Conservation (phyloP, 1,139 yeast species). For the Geotrichum histeridarum region DNA sequence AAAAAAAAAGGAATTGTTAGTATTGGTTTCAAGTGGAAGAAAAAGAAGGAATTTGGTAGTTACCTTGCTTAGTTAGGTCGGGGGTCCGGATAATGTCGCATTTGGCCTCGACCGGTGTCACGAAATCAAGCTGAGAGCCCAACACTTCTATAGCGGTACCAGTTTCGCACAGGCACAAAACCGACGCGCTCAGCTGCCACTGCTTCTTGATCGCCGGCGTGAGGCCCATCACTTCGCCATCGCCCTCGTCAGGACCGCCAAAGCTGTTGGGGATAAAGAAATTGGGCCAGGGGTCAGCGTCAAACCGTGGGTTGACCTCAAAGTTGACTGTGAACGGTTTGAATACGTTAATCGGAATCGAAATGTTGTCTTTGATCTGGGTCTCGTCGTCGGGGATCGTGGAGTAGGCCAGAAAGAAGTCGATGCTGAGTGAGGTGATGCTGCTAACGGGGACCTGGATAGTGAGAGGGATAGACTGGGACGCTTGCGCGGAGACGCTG, state of each 20-base stretch:
- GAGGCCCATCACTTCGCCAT: slow-evolving; percentile 12
- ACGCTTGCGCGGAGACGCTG: not conserved
- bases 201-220: slow-evolving; percentile 19
- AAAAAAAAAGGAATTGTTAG: no score
- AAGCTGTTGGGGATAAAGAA: slow-evolving; percentile 32
- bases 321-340: slow-evolving; percentile 36
- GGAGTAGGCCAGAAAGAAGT: slow-evolving; percentile 28
- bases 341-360: slow-evolving; percentile 29
- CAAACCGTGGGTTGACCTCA: slow-evolving; percentile 33
- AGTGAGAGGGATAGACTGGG: slow-evolving; percentile 17
- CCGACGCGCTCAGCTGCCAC: slow-evolving; percentile 14
- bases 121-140: slow-evolving; percentile 24
- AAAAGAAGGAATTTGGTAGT: no score
- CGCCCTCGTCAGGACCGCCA: slow-evolving; percentile 12
- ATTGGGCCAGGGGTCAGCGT: slow-evolving; percentile 36
- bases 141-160: slow-evolving; percentile 26
- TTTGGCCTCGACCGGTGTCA: slow-evolving; percentile 19
- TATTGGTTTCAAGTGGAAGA: no score
- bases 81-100: slow-evolving; percentile 23
- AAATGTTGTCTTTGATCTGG: slow-evolving; percentile 28
- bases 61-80: slow-evolving; percentile 9
- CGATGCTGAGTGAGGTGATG: slow-evolving; percentile 25
- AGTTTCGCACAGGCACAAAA: slow-evolving; percentile 18
- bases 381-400: slow-evolving; percentile 27
- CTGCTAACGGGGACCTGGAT: slow-evolving; percentile 24